phyloP scores from a whole-genome alignment of 306 rosid species.

The Malus sieversii region DNA sequence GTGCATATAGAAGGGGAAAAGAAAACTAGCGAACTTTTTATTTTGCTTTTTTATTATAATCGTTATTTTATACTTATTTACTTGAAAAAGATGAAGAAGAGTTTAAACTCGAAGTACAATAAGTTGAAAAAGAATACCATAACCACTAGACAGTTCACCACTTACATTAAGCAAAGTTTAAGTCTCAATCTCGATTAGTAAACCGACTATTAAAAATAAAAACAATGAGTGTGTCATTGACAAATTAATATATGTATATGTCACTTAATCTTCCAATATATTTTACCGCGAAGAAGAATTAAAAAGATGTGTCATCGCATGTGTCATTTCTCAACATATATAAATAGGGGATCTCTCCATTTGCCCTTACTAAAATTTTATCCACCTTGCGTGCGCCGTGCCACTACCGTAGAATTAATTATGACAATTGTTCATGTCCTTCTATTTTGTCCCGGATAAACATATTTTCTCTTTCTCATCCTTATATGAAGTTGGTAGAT shows the following conservation, averaged over 20 bases:
- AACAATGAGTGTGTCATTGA: background rate
- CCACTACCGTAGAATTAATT: background rate
- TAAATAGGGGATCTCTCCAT: background rate
- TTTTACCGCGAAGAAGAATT: background rate
- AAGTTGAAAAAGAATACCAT: too few species aligned
- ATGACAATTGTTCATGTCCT: background rate
- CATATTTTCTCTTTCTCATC: background rate
- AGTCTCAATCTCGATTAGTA: background rate
- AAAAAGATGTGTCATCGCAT: background rate
- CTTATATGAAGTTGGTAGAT: background rate
- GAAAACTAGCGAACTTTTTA: too few species aligned
- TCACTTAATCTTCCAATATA: background rate
- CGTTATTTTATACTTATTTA: too few species aligned
- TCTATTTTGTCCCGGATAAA: background rate
- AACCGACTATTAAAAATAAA: background rate
- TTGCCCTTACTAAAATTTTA: background rate
- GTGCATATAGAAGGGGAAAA: background rate
- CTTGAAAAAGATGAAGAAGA: too few species aligned
- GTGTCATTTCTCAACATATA: background rate
- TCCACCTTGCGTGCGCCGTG: slow-evolving; percentile 2
- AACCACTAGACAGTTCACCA: too few species aligned
- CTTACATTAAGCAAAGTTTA: too few species aligned
- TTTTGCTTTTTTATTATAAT: too few species aligned
- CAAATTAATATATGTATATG: background rate
- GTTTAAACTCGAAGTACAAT: too few species aligned